Percentiles rank a stretch among this genome's conserved stretches.
Evolutionary conservation across 2,329 filamentous ascomycete genomes (phyloP).

Genomic region (Penicillium sclerotiorum): DNA sequence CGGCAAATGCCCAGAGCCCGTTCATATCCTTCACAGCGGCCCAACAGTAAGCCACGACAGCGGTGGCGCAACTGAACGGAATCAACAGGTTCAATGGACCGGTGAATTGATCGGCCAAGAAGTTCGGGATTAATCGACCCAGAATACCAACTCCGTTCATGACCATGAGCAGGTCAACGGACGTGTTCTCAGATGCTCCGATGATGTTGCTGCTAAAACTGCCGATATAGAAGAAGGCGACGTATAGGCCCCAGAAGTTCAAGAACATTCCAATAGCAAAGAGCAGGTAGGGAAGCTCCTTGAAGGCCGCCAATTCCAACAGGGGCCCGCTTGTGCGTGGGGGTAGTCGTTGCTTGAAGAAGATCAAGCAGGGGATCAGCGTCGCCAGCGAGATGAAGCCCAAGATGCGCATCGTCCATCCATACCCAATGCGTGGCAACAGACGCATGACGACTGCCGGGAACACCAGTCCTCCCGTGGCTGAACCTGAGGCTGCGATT

Average conservation of each 20-base stretch:
- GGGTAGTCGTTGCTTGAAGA: conserved; percentile 54
- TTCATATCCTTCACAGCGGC: conserved; percentile 54
- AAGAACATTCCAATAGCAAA: conserved; percentile 48
- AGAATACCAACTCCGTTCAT: conserved; percentile 65
- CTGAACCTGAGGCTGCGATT: conserved; percentile 61
- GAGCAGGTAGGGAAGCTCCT: conserved; percentile 51
- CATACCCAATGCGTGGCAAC: conserved; percentile 62
- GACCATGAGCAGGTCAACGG: conserved; percentile 65
- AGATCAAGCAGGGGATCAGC: conserved; percentile 43
- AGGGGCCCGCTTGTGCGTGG: conserved; percentile 55
- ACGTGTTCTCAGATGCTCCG: conserved; percentile 45
- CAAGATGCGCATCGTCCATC: conserved; percentile 65
- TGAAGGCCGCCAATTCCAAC: conserved; percentile 56
- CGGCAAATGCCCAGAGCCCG: conserved; percentile 64
- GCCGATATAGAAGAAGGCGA: conserved; percentile 55
- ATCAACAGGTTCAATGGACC: conserved; percentile 66
- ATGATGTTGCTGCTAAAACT: conserved; percentile 45
- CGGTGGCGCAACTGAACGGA: conserved; percentile 49
- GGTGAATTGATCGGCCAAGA: conserved; percentile 58
- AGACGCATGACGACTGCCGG: conserved; percentile 61
- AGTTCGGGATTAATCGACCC: conserved; percentile 61
- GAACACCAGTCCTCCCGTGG: conserved; percentile 65
- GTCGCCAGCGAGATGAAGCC: conserved; percentile 61
- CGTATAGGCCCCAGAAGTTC: conserved; percentile 57
- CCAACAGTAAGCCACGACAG: conserved; percentile 58